Evolutionary conservation across 306 rosid genomes (phyloP).

Genomic region (Lagenaria siceraria): DNA sequence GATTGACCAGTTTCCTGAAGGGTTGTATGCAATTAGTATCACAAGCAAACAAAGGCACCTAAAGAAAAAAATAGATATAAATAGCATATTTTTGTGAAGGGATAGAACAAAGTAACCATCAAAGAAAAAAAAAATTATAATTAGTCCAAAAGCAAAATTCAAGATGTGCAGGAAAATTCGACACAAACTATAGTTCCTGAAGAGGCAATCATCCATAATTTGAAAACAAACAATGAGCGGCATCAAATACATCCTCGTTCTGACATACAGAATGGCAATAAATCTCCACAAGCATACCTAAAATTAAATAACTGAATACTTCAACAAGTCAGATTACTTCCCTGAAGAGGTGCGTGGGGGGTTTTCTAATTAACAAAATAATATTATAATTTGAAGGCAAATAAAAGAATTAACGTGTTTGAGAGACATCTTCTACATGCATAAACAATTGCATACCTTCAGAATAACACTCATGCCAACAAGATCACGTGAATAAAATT

Average conservation of each 20-base stretch:
- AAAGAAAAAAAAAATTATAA: background rate
- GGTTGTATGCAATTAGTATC: constrained; percentile 16
- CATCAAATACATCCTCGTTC: background rate
- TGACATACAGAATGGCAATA: background rate
- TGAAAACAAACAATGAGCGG: background rate
- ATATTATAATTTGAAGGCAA: background rate
- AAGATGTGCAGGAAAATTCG: background rate
- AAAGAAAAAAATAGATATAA: background rate
- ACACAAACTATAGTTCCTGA: background rate
- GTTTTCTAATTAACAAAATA: background rate
- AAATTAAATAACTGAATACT: background rate
- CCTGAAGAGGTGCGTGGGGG: background rate
- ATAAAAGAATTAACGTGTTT: background rate
- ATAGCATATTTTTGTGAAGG: background rate
- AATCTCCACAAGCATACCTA: background rate
- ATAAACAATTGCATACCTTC: constrained; percentile 39
- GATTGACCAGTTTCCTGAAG: constrained; percentile 62
- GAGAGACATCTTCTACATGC: background rate
- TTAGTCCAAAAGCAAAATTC: background rate
- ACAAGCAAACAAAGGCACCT: background rate
- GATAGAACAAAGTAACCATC: background rate
- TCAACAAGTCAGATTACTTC: background rate
- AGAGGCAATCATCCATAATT: background rate
- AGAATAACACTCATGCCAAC: constrained; percentile 77
- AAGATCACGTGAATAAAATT: constrained; percentile 76